phyloP scores from a whole-genome alignment of 2,329 filamentous ascomycete species.

The Fulvia fulva region DNA sequence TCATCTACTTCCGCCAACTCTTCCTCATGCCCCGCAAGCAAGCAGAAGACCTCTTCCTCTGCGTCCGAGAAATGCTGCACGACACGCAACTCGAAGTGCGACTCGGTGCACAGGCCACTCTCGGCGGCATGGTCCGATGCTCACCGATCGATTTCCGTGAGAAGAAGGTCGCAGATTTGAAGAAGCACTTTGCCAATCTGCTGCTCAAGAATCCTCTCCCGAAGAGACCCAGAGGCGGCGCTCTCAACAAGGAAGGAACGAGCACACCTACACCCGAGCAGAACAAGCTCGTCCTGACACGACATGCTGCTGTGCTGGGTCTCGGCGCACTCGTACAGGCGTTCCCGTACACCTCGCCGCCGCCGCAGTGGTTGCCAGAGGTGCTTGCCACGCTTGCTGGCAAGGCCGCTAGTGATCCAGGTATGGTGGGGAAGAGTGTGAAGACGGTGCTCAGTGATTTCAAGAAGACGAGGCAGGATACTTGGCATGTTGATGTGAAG shows the following conservation, averaged over 20 bases:
- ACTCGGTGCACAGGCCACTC: conserved; percentile 82
- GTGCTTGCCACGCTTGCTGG: conserved; percentile 80
- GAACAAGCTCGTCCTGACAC: conserved; percentile 71
- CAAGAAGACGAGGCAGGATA: conserved; percentile 99
- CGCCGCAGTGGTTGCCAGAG: conserved; percentile 89
- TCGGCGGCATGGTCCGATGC: conserved; percentile 97
- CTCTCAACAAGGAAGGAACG: conserved; percentile 40
- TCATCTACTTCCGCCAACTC: conserved; percentile 93
- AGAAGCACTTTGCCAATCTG: conserved; percentile 71
- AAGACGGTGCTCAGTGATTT: conserved; percentile 94
- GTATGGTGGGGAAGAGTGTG: conserved; percentile 90
- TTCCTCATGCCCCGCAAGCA: conserved; percentile 76
- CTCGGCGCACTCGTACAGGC: conserved; percentile 88
- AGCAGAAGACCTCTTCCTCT: conserved; percentile 77
- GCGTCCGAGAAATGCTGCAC: conserved; percentile 91
- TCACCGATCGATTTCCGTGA: conserved; percentile 77
- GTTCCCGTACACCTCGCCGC: conserved; percentile 92
- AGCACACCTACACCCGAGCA: conserved; percentile 65
- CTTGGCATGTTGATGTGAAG: conserved; percentile 97
- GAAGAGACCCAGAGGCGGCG: conserved; percentile 53
- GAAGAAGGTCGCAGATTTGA: conserved; percentile 70
- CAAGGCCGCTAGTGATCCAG: conserved; percentile 80
- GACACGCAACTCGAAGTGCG: conserved; percentile 92
- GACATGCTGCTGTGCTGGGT: conserved; percentile 88
- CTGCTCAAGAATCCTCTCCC: conserved; percentile 84